Evolutionary conservation across 2,329 filamentous ascomycete genomes (phyloP).

Genomic region (Dactylonectria estremocensis): DNA sequence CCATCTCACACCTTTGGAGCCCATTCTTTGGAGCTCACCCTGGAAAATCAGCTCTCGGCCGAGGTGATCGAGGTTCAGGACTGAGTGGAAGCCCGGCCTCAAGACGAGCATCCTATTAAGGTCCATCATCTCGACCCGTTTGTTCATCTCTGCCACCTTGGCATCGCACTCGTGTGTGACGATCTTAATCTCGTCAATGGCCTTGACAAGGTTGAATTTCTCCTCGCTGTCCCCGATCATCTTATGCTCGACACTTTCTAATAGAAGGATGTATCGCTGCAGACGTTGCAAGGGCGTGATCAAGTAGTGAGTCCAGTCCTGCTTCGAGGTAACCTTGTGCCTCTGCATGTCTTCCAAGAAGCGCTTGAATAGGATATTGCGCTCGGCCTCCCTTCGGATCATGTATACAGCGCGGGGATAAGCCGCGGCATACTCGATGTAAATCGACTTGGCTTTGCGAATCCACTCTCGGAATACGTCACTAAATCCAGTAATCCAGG

Average conservation of each 20-base stretch:
- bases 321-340: conserved; percentile 83
- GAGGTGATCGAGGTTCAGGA: conserved; percentile 94
- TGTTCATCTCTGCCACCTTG: conserved; percentile 92
- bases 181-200: conserved; percentile 91
- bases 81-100: conserved; percentile 88
- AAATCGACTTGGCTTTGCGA: conserved; percentile 88
- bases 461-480: conserved; percentile 99
- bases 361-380: conserved; percentile 87
- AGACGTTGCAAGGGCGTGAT: conserved; percentile 94
- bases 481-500: conserved; percentile 94
- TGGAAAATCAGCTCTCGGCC: conserved; percentile 90
- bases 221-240: conserved; percentile 90
- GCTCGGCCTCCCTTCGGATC: conserved; percentile 86
- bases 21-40: conserved; percentile 90
- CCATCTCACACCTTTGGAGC: conserved; percentile 91
- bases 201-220: conserved; percentile 85
- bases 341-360: conserved; percentile 87
- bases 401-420: conserved; percentile 89
- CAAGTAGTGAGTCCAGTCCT: conserved; percentile 95
- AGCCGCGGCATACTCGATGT: conserved; percentile 91
- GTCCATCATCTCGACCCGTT: conserved; percentile 91
- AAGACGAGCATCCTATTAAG: conserved; percentile 87
- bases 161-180: conserved; percentile 93
- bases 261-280: conserved; percentile 88
- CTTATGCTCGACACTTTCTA: conserved; percentile 87